Evolutionary conservation across 1,139 yeast genomes (phyloP), one percentile per base, ranked within the genome.

Genomic region (Yamadazyma membranifaciens): DNA sequence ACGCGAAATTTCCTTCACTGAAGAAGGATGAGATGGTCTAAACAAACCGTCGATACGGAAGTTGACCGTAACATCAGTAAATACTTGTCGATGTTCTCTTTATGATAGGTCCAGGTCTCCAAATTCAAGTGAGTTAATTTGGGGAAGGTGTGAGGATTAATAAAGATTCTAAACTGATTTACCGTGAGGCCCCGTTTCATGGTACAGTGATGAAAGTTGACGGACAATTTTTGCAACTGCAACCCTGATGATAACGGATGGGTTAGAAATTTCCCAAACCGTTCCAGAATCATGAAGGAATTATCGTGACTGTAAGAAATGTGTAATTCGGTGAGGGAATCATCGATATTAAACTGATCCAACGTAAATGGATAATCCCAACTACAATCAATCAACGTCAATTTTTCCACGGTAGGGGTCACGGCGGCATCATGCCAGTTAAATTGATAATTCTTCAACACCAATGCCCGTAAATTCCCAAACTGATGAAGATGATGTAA

Each of bases 341-440:
- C 52, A 36, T 50, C 46, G 6, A 41, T 45, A 41, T 69, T 69
- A 50, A 72, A 70, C 36, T 59, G 62, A 3, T 59, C 47, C 10
- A 68, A 47, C 9, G 60, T 50, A 44, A 71, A 72, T 1, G 77
- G 77, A 38, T 67, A 71, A 38, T 66, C 73, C 77, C 77, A 72
- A 1, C 69, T 60, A 51, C 77, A 72, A 47, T 70, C 62, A 9
- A 50, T 44, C 6, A 72, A 50, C 2, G 48, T 34, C 12, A 49
- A 22, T 13, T 31, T 16, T 26, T 34, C 37, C 12, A 70, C 31
- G 10, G 43, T 44, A 9, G 46, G 39, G 37, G 36, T 35, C 31
- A 29, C 34, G 2, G 39, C 33, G 37, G 45, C 9, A 5, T 51
- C 49, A 9, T 54, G 63, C 69, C 67, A 68, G 48, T 61, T 59